phyloP scores from a whole-genome alignment of 306 rosid species.

The Fragaria iinumae region DNA sequence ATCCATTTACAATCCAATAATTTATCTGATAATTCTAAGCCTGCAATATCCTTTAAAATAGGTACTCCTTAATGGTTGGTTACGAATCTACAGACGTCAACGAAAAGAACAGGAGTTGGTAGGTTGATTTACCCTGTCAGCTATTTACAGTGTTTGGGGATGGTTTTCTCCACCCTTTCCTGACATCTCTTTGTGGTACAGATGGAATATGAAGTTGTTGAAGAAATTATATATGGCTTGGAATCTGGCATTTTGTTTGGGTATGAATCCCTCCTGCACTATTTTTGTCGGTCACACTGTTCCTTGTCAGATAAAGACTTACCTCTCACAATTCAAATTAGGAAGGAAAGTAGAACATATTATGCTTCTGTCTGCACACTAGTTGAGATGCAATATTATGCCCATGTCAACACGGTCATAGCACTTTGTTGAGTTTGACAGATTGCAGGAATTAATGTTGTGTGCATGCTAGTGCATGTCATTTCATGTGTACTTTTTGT shows the following conservation, averaged over 20 bases:
- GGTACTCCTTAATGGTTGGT: constrained; percentile 92
- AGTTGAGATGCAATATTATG: constrained; percentile 2
- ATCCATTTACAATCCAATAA: neutral
- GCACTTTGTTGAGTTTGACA: neutral
- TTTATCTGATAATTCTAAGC: constrained; percentile 20
- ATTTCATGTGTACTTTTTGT: neutral
- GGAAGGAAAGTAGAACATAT: constrained; percentile 8
- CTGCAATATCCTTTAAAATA: constrained; percentile 26
- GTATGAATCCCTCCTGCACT: constrained; percentile 41
- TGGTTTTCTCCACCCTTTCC: constrained; percentile 6
- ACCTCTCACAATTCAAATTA: constrained; percentile 13
- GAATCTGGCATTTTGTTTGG: constrained; percentile 98
- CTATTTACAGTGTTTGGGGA: constrained; percentile 12
- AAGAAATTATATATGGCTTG: constrained; percentile 90
- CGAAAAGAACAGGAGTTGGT: constrained; percentile 95
- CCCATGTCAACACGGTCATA: neutral
- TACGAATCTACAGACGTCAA: constrained; percentile 71
- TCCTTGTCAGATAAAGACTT: constrained; percentile 14
- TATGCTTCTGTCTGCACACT: neutral
- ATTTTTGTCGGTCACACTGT: neutral
- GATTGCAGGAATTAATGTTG: neutral
- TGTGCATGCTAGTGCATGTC: neutral
- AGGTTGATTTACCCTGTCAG: constrained; percentile 28
- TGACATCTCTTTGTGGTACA: constrained; percentile 47
- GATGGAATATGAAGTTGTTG: constrained; percentile 93